Conservation (phyloP, 2,329 filamentous ascomycete species). For the Fusarium sp. region DNA sequence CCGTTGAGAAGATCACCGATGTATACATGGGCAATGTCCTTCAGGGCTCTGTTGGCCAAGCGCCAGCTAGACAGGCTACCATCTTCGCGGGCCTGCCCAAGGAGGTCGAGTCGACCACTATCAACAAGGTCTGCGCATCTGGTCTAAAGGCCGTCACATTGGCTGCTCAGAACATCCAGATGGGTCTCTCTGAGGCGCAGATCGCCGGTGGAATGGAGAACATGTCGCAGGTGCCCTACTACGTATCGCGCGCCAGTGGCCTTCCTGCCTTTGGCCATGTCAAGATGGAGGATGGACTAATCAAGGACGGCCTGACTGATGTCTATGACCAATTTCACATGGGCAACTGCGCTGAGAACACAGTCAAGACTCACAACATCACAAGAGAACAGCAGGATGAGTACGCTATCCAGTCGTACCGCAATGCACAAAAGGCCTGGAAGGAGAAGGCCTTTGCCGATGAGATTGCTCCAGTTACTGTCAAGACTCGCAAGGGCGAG, state of each 20-base stretch:
- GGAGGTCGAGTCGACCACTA: constrained; percentile 86
- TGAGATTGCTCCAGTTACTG: constrained; percentile 87
- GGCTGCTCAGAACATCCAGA: constrained; percentile 92
- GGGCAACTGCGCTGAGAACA: constrained; percentile 96
- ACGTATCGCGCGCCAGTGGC: constrained; percentile 81
- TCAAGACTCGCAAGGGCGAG: constrained; percentile 85
- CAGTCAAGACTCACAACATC: constrained; percentile 85
- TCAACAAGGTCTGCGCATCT: constrained; percentile 98
- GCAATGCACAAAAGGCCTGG: constrained; percentile 91
- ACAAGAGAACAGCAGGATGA: constrained; percentile 88
- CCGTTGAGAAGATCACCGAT: constrained; percentile 81
- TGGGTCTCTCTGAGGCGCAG: constrained; percentile 87
- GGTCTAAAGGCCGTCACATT: constrained; percentile 91
- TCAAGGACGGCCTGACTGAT: constrained; percentile 95
- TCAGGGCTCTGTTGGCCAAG: constrained; percentile 83
- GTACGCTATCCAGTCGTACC: constrained; percentile 89
- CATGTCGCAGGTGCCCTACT: constrained; percentile 95
- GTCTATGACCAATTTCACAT: constrained; percentile 98
- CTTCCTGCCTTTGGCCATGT: constrained; percentile 87
- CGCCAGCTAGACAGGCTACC: constrained; percentile 88
- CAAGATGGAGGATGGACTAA: constrained; percentile 87
- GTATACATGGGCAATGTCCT: constrained; percentile 99
- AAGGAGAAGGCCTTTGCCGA: constrained; percentile 82
- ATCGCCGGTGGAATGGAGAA: constrained; percentile 98
- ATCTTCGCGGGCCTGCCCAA: constrained; percentile 86